Evolutionary conservation across 257 asterid genomes (phyloP).

Genomic region (Scutellaria galericulata): DNA sequence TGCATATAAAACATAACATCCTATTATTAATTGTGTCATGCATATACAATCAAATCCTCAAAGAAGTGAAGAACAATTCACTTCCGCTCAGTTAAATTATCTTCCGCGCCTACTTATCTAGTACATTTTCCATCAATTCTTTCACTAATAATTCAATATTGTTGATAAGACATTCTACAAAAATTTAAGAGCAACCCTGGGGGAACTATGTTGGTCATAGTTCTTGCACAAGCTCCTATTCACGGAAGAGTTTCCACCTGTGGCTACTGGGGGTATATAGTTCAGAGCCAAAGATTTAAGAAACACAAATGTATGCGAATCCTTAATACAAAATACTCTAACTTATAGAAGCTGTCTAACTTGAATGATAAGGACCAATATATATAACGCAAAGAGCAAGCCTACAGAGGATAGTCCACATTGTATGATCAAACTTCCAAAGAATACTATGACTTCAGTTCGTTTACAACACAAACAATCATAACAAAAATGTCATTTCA

Average conservation of each 20-base stretch:
- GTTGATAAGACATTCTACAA: not conserved
- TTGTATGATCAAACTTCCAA: not conserved
- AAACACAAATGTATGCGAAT: not conserved
- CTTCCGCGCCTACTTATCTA: not conserved
- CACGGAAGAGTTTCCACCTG: not conserved
- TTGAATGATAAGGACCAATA: not conserved
- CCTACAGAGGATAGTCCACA: too few relatives aligned
- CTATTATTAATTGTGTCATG: not conserved
- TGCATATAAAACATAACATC: not conserved
- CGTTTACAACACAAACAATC: conserved; percentile 2
- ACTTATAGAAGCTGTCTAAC: not conserved
- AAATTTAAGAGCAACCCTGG: not conserved
- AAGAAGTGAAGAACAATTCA: not conserved
- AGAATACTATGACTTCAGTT: not conserved
- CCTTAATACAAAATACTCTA: not conserved
- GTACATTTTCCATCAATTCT: not conserved
- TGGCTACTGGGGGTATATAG: not conserved
- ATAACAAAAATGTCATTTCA: conserved; percentile 6
- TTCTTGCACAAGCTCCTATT: not conserved
- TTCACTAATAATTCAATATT: not conserved
- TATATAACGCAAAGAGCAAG: not conserved
- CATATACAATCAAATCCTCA: not conserved
- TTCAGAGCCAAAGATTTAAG: not conserved
- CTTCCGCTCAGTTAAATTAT: not conserved
- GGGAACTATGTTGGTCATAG: not conserved